These are phyloP conservation scores for Acanthamoeba quina DNA, from an alignment of 208 protist genomes.

Conservation along the genomic window DNA sequence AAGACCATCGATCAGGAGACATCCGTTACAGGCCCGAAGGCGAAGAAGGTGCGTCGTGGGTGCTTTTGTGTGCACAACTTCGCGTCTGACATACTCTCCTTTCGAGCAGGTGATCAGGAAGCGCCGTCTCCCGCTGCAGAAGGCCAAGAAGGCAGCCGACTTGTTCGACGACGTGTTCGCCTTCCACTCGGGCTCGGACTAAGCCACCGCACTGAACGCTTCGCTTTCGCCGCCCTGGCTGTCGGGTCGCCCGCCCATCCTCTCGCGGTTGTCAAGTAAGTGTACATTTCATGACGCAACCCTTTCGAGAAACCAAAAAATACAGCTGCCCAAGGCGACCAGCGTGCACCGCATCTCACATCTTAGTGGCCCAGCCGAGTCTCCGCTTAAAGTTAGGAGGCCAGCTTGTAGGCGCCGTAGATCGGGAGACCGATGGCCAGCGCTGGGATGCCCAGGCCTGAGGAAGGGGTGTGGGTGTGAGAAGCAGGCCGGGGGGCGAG, in stretches of 20 bases:
- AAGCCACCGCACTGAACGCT: not conserved
- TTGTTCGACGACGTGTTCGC: constrained; percentile 52
- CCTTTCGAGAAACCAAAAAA: no score
- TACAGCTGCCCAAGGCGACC: no score
- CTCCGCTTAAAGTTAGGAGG: not conserved
- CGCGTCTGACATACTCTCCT: not conserved
- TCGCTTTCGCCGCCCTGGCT: no score
- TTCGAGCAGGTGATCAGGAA: not conserved
- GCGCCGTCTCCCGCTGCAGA: constrained; percentile 30
- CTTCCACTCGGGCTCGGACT: constrained; percentile 30
- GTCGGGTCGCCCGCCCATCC: no score
- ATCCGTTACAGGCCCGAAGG: not conserved
- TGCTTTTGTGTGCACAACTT: not conserved
- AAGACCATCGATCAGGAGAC: not conserved
- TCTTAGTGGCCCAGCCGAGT: not conserved
- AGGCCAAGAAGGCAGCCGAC: constrained; percentile 4
- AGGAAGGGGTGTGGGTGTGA: not conserved
- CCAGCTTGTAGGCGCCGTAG: constrained; percentile 71
- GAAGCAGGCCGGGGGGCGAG: not conserved
- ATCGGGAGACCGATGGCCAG: constrained; percentile 61
- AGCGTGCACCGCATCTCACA: not conserved
- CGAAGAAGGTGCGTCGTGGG: not conserved
- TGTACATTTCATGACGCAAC: not conserved
- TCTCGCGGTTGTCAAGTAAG: not conserved
- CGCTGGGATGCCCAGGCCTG: not conserved